These are phyloP conservation scores for Cladosporium sp. DNA, from an alignment of 2,329 filamentous ascomycete species.

Conservation along the genomic window DNA sequence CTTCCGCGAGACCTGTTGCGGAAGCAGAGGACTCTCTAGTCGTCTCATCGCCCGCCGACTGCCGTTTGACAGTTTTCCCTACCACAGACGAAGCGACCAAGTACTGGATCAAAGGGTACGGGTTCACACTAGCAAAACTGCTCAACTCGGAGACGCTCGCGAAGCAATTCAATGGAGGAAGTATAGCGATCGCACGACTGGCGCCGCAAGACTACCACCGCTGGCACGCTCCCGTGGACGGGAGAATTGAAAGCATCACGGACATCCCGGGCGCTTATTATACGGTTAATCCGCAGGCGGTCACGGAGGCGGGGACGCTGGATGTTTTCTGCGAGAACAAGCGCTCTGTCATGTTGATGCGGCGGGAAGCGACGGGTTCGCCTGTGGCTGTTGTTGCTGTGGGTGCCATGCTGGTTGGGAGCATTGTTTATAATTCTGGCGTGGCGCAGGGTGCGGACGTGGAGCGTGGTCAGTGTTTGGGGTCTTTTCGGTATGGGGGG, in stretches of 20 bases:
- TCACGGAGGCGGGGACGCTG: slow-evolving; percentile 36
- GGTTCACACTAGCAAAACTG: slow-evolving; percentile 34
- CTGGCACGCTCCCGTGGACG: slow-evolving; percentile 36
- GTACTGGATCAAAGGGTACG: slow-evolving; percentile 41
- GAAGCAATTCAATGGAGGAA: slow-evolving; percentile 32
- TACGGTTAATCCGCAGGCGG: slow-evolving; percentile 41
- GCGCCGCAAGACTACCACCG: slow-evolving; percentile 42
- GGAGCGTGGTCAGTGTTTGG: slow-evolving; percentile 37
- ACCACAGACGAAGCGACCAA: slow-evolving; percentile 36
- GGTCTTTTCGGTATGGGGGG: slow-evolving; percentile 40
- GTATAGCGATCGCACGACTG: slow-evolving; percentile 36
- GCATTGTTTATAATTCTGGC: slow-evolving; percentile 37
- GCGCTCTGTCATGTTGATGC: slow-evolving; percentile 36
- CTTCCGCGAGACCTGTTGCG: slow-evolving; percentile 33
- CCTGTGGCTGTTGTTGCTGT: slow-evolving; percentile 37
- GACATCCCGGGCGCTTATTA: slow-evolving; percentile 39
- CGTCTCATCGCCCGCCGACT: slow-evolving; percentile 35
- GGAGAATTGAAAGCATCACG: slow-evolving; percentile 30
- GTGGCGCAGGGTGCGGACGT: slow-evolving; percentile 31
- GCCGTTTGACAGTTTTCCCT: slow-evolving; percentile 35
- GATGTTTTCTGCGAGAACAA: slow-evolving; percentile 43
- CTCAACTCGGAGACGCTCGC: slow-evolving; percentile 28
- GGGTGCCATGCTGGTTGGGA: slow-evolving; percentile 42
- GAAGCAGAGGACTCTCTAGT: slow-evolving; percentile 32
- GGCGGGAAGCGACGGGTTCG: slow-evolving; percentile 25